Conservation (phyloP, 192 early-diverging fungal species). For the Coemansia sp. region DNA sequence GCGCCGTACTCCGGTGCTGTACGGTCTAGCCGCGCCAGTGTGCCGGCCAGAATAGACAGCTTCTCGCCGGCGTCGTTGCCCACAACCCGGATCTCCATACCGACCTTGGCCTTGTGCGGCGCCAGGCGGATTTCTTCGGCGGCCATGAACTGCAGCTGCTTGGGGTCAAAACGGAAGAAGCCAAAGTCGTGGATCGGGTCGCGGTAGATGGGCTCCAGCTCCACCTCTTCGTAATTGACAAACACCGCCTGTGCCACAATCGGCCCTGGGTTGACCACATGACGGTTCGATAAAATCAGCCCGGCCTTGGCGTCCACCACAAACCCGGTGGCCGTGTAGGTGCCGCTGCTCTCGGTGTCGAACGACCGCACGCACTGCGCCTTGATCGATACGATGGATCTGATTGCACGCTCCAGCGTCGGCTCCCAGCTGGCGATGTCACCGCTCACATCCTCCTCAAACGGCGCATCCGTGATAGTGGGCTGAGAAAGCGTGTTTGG, state of each 20-base stretch:
- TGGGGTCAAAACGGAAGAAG: conserved; percentile 71
- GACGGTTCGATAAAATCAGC: conserved; percentile 75
- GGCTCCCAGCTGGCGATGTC: conserved; percentile 61
- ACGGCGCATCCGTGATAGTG: conserved; percentile 43
- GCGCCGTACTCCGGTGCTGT: conserved; percentile 73
- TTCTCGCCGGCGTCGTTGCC: conserved; percentile 83
- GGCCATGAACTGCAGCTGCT: conserved; percentile 50
- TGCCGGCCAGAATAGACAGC: conserved; percentile 74
- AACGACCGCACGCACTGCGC: conserved; percentile 75
- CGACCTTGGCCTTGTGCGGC: conserved; percentile 72
- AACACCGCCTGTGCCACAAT: conserved; percentile 69
- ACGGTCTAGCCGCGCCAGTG: conserved; percentile 71
- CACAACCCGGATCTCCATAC: conserved; percentile 76
- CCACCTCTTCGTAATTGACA: conserved; percentile 78
- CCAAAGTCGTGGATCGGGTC: conserved; percentile 86
- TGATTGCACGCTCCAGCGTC: conserved; percentile 69
- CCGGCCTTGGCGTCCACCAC: conserved; percentile 72
- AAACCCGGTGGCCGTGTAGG: conserved; percentile 71
- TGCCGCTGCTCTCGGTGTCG: conserved; percentile 77
- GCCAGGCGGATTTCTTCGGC: conserved; percentile 55
- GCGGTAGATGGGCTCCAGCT: conserved; percentile 70
- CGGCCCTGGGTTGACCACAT: conserved; percentile 75
- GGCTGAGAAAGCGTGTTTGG: conserved; percentile 46
- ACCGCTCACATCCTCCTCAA: conserved; percentile 12
- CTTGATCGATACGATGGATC: conserved; percentile 77